Evolutionary conservation across 495 filamentous ascomycete genomes (phyloP).

Genomic region (Xylaria acuta): DNA sequence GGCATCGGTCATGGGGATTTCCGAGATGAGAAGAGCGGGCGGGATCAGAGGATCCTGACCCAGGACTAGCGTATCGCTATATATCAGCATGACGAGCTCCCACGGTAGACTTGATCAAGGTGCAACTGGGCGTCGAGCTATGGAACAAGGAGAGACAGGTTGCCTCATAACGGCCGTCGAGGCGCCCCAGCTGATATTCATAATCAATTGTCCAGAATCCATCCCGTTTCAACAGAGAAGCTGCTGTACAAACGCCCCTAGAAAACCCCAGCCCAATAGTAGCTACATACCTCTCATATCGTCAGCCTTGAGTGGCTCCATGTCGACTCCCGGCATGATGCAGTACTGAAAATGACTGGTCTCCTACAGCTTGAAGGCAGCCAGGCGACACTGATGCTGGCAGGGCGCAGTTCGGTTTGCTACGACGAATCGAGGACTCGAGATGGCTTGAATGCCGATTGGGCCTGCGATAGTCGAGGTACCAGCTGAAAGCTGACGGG

Average conservation of each 20-base stretch:
- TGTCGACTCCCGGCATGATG: conserved; percentile 53
- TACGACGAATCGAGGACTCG: background rate
- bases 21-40: conserved; percentile 83
- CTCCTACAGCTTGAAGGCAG: background rate
- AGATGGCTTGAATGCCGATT: background rate
- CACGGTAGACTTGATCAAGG: background rate
- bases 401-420: background rate
- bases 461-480: background rate
- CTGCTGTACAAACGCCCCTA: conserved; percentile 3
- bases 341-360: background rate
- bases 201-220: background rate
- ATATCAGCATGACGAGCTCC: conserved; percentile 36
- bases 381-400: background rate
- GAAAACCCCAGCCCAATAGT: conserved; percentile 6
- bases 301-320: conserved; percentile 54
- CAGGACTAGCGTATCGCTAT: conserved; percentile 66
- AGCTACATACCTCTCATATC: conserved; percentile 54
- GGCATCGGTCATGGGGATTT: conserved; percentile 79
- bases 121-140: background rate
- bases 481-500: background rate
- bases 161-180: background rate
- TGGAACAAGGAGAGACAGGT: background rate
- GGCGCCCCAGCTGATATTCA: background rate
- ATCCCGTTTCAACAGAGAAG: background rate
- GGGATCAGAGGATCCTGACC: conserved; percentile 95